phyloP scores from a whole-genome alignment of 129 eudicot species.

The Escallonia rubra region DNA sequence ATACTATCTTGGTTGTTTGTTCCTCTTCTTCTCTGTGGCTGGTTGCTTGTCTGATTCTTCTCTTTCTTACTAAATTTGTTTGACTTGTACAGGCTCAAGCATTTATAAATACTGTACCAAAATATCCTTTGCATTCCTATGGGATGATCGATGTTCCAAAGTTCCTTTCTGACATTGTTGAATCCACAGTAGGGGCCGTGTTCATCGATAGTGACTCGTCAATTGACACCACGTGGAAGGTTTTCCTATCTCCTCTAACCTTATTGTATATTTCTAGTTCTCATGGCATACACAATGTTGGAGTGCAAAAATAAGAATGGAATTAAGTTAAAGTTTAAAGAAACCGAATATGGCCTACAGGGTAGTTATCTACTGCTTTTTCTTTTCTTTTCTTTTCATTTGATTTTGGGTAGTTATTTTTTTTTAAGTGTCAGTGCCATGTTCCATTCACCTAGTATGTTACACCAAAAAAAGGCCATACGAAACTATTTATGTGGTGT shows the following conservation, averaged over 20 bases:
- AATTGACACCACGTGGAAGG: slow-evolving; percentile 68
- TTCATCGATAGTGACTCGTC: slow-evolving; percentile 68
- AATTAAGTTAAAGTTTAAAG: too few relatives aligned
- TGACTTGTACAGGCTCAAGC: slow-evolving; percentile 42
- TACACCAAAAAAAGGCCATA: too few relatives aligned
- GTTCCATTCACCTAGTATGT: too few relatives aligned
- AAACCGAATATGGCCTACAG: too few relatives aligned
- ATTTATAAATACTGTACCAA: slow-evolving; percentile 44
- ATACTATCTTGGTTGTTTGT: background rate
- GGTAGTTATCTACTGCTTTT: too few relatives aligned
- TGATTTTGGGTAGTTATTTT: too few relatives aligned
- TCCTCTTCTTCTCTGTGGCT: background rate
- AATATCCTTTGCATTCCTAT: slow-evolving; percentile 62
- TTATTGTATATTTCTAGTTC: background rate
- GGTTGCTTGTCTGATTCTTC: slow-evolving; percentile 1
- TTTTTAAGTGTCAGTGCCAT: too few relatives aligned
- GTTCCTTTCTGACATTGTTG: slow-evolving; percentile 75
- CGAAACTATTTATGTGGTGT: too few relatives aligned
- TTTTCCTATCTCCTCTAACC: slow-evolving; percentile 7
- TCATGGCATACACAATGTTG: too few relatives aligned
- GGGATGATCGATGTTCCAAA: slow-evolving; percentile 73
- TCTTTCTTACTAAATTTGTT: slow-evolving; percentile 8
- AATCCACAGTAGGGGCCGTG: slow-evolving; percentile 74
- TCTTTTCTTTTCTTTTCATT: too few relatives aligned
- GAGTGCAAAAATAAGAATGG: too few relatives aligned